These are phyloP conservation scores for Backusella westeae DNA, from an alignment of 192 early-diverging fungal genomes.

Conservation along the genomic window DNA sequence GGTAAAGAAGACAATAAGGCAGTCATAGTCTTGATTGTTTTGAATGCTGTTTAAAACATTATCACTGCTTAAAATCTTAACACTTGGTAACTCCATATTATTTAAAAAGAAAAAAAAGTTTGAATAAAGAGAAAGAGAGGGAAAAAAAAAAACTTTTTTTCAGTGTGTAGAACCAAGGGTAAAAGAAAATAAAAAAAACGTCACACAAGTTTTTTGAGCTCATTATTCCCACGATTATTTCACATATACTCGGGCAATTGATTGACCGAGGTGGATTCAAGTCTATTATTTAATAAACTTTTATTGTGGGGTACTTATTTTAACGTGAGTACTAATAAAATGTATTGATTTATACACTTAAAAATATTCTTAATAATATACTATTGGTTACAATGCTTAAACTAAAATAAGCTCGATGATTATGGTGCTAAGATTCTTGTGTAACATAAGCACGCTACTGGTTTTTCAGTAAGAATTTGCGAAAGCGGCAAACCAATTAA, in stretches of 20 bases:
- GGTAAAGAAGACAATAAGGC: constrained; percentile 33
- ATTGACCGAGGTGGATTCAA: neutral
- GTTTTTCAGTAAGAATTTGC: no score
- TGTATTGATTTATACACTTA: no score
- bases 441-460: no score
- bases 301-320: no score
- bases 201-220: neutral
- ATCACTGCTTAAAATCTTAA: neutral
- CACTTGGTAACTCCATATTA: constrained; percentile 12
- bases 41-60: neutral
- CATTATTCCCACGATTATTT: neutral
- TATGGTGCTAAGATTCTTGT: no score
- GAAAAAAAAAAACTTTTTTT: neutral
- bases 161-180: neutral
- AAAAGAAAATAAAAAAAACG: neutral
- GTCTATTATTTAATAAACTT: no score
- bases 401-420: no score
- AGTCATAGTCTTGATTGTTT: constrained; percentile 23
- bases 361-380: no score
- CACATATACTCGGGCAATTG: neutral
- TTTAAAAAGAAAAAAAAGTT: neutral
- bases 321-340: no score
- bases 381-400: no score
- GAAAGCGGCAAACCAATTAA: no score
- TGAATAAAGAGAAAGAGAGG: neutral